Evolutionary conservation across 176 grass and related monocot species (phyloP).

Genomic region (Oryza brachyantha): DNA sequence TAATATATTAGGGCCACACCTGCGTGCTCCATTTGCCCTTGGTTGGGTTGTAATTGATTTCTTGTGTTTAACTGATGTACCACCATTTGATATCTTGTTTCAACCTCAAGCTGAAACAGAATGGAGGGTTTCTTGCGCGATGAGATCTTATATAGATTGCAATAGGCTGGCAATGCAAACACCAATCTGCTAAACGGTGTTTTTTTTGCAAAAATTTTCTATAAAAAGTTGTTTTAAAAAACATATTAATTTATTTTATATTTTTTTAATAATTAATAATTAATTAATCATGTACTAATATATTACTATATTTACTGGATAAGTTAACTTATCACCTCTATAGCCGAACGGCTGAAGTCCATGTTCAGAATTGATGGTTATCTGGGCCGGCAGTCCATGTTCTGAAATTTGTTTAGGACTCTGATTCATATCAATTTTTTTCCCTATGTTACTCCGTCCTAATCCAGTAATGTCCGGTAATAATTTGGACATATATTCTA

Average conservation of each 20-base stretch:
- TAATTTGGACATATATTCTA: too few relatives aligned
- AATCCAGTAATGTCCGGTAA: too few relatives aligned
- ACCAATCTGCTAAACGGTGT: background rate
- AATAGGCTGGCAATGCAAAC: background rate
- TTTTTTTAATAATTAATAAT: too few relatives aligned
- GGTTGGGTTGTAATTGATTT: background rate
- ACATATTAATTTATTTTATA: too few relatives aligned
- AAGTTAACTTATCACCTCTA: too few relatives aligned
- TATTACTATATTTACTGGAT: too few relatives aligned
- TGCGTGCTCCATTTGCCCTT: background rate
- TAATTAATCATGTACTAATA: too few relatives aligned
- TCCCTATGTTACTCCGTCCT: too few relatives aligned
- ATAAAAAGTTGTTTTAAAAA: too few relatives aligned
- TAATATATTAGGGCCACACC: slow-evolving; percentile 2
- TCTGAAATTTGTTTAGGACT: background rate
- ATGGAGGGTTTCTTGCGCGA: slow-evolving; percentile 10
- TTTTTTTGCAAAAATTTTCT: too few relatives aligned
- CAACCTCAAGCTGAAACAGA: slow-evolving; percentile 8
- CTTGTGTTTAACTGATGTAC: background rate
- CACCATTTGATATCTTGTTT: background rate
- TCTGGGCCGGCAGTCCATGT: background rate
- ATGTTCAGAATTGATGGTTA: too few relatives aligned
- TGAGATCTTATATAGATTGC: background rate
- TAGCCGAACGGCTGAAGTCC: too few relatives aligned
- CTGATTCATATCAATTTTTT: background rate